Conservation (phyloP, 768 basidiomycete species). For the Trametes gibbosa region DNA sequence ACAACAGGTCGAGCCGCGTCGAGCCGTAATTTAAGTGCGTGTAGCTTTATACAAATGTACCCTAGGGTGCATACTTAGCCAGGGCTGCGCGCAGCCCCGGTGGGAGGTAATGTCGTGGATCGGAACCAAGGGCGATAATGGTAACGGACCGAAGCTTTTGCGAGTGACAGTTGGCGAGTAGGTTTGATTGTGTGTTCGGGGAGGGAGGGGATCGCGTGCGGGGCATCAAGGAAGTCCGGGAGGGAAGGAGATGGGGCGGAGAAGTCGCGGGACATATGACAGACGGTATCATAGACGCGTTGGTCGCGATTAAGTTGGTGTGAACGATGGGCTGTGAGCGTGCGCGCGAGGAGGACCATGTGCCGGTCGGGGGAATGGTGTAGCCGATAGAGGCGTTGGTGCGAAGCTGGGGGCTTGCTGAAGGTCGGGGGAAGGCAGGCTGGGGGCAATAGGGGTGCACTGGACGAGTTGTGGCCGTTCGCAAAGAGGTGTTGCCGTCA, state of each 20-base stretch:
- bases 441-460: not conserved
- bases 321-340: not conserved
- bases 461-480: not conserved
- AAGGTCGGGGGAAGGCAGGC: too few relatives aligned
- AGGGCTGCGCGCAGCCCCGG: not conserved
- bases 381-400: not conserved
- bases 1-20: not conserved
- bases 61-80: conserved; percentile 6
- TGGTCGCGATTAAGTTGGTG: not conserved
- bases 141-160: not conserved
- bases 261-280: not conserved
- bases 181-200: conserved; percentile 6
- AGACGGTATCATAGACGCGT: not conserved
- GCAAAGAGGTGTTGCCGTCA: too few relatives aligned
- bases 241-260: not conserved
- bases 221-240: not conserved
- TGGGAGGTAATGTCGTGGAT: too few relatives aligned
- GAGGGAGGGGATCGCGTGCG: not conserved
- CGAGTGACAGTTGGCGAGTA: conserved; percentile 6
- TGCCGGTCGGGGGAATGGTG: not conserved
- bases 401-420: too few relatives aligned
- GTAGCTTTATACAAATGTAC: conserved; percentile 7
- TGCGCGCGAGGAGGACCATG: not conserved
- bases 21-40: conserved; percentile 8
- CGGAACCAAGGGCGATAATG: not conserved